Conservation (phyloP, 2,329 filamentous ascomycete species). For the Blastomyces gilchristii region DNA sequence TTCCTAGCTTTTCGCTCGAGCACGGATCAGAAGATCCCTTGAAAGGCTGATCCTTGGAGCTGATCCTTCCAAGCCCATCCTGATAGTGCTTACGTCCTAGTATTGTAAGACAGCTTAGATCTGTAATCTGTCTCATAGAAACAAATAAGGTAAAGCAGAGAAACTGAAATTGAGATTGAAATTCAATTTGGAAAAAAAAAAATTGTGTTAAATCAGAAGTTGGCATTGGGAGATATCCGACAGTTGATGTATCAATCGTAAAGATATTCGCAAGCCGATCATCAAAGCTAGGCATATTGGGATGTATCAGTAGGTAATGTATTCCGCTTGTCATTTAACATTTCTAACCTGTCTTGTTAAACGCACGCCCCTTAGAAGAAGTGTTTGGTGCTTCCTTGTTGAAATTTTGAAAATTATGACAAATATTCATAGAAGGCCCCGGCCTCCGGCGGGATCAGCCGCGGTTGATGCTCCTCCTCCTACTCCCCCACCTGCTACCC, state of each 20-base stretch:
- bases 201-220: too few species aligned
- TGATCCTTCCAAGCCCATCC: not conserved
- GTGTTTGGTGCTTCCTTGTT: not conserved
- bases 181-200: too few species aligned
- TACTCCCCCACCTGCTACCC: constrained; percentile 23
- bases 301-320: not conserved
- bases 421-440: constrained; percentile 20
- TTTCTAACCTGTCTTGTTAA: not conserved
- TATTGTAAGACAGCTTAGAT: not conserved
- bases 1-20: not conserved
- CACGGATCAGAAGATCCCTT: too few species aligned
- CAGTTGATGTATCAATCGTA: too few species aligned
- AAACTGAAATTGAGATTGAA: too few species aligned
- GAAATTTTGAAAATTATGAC: not conserved
- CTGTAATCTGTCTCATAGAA: not conserved
- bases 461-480: constrained; percentile 14
- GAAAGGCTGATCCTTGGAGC: not conserved
- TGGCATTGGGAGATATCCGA: too few species aligned
- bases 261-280: not conserved
- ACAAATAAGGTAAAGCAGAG: too few species aligned
- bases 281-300: not conserved
- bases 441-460: constrained; percentile 16
- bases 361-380: not conserved
- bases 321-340: not conserved
- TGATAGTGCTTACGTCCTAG: not conserved